Evolutionary conservation across 805 yeast genomes (phyloP).

Genomic region (Isabelozyma rhagii): DNA sequence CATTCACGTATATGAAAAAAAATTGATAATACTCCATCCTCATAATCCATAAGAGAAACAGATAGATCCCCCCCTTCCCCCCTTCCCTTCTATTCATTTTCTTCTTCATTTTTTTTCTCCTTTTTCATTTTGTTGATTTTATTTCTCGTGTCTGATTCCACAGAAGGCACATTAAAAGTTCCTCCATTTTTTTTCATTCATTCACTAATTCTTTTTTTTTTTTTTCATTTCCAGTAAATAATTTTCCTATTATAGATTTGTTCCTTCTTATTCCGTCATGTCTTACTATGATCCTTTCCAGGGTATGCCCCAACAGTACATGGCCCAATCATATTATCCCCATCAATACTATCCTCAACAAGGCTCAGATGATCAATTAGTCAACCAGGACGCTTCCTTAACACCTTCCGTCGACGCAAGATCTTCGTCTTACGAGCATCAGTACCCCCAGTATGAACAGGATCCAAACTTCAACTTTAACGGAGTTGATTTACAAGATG

Average conservation of each 20-base stretch:
- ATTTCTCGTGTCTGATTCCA: not conserved
- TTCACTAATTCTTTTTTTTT: not conserved
- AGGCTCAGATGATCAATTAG: slow-evolving; percentile 10
- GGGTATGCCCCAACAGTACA: slow-evolving; percentile 35
- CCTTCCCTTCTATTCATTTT: not conserved
- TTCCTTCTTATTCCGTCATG: slow-evolving; percentile 17
- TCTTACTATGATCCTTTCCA: slow-evolving; percentile 42
- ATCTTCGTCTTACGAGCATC: slow-evolving; percentile 14
- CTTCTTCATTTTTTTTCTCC: not conserved
- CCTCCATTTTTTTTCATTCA: not conserved
- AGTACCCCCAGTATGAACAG: slow-evolving; percentile 16
- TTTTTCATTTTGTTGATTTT: not conserved
- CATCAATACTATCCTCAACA: slow-evolving; percentile 20
- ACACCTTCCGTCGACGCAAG: slow-evolving; percentile 13
- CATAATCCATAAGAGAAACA: not conserved
- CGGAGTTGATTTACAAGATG: slow-evolving; percentile 8
- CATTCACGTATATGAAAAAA: not conserved
- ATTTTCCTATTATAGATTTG: not conserved
- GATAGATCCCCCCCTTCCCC: not conserved
- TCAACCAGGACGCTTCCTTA: slow-evolving; percentile 5
- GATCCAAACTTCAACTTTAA: slow-evolving; percentile 9
- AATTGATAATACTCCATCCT: not conserved
- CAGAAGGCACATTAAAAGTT: not conserved
- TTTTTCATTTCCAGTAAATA: not conserved
- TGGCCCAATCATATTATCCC: slow-evolving; percentile 32